Evolutionary conservation across 2,329 filamentous ascomycete genomes (phyloP), one percentile per base, ranked within the genome.

Genomic region (Colletotrichum sp.): DNA sequence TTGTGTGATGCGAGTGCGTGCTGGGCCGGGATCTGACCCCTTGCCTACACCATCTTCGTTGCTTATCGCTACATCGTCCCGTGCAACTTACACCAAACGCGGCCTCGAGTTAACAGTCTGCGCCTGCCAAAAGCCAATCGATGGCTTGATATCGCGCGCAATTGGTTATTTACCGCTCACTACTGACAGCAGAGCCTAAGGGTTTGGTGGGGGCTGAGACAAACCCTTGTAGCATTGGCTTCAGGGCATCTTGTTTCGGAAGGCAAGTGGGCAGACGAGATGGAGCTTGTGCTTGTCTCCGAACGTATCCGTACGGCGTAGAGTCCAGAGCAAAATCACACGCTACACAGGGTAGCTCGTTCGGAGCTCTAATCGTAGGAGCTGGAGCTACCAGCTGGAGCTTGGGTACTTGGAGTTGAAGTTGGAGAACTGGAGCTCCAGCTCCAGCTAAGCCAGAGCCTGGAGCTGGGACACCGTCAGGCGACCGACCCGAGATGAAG

Each of bases 1-100:
- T 74, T 66, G 62, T 62, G 55, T 52, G 61, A 65, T 71, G 49
- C 32, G 59, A 69, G 70, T 76, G 64, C 71, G 57, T 70, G 70
- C 71, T 76, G 64, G 39, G 16, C 66, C 63, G 44, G 64, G 59
- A 67, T 49, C 30, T 39, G 57, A 25, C 52, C 34, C 65, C 49
- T 49, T 64, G 44, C 44, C 63, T 36, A 72, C 70, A 70, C 67
- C 67, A 70, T 71, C 39, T 55, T 29, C 22, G 36, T 74, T 74
- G 57, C 70, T 76, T 72, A 72, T 76, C 69, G 69, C 63, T 63
- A 49, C 73, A 69, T 72, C 61, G 71, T 69, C 30, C 59, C 32
- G 49, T 69, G 44, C 73, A 76, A 36, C 25, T 65, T 44, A 69
- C 64, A 61, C 22, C 29, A 39, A 30, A 29, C 32, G 69, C 52